Percentiles rank a stretch among this genome's conserved stretches.
Conservation (phyloP, 2,329 filamentous ascomycete genomes). For the Penicillium sumatraense region DNA sequence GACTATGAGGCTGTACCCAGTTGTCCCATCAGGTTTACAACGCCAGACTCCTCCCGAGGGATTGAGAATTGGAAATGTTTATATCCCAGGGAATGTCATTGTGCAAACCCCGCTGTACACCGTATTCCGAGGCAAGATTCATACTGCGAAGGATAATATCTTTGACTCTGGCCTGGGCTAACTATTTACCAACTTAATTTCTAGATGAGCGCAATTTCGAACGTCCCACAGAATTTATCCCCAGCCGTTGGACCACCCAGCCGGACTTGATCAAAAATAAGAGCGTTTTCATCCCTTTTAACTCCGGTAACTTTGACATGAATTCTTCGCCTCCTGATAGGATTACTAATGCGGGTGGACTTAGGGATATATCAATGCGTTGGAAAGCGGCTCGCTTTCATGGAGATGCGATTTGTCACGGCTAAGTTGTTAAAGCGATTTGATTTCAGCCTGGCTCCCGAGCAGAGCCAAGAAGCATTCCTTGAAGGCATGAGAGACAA, state of each 20-base stretch:
- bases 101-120: constrained; percentile 22
- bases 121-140: constrained; percentile 23
- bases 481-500: neutral
- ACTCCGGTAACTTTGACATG: neutral
- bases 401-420: constrained; percentile 2
- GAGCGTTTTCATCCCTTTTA: neutral
- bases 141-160: too few species aligned
- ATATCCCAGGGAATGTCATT: constrained; percentile 22
- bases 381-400: constrained; percentile 6
- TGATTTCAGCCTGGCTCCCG: neutral
- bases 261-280: constrained; percentile 1
- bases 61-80: constrained; percentile 17
- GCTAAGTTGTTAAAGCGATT: neutral
- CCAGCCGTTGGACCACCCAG: constrained; percentile 1
- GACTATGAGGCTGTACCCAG: constrained; percentile 26
- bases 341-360: neutral
- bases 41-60: constrained; percentile 21
- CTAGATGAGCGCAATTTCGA: constrained; percentile 1
- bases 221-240: neutral
- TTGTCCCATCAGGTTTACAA: constrained; percentile 21
- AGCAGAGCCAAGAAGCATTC: neutral
- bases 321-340: neutral
- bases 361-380: constrained; percentile 2
- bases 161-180: neutral
- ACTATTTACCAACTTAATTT: neutral